A percentile compares a stretch with the other conserved stretches of the same genome.
Conservation (phyloP, 108 stramenopile genomes). For the Fragilariopsis cylindrus region DNA sequence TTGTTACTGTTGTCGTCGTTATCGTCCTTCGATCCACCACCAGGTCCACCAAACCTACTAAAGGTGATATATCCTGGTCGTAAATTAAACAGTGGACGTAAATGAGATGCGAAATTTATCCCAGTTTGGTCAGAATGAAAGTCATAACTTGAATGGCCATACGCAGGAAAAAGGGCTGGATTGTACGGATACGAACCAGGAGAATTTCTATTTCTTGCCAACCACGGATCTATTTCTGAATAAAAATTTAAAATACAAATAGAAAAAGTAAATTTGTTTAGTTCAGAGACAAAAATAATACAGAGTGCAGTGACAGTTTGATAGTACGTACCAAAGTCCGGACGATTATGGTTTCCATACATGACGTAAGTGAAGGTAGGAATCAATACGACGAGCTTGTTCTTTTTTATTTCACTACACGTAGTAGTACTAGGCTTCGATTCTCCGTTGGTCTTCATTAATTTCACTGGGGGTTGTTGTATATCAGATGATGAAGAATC, state of each 20-base stretch:
- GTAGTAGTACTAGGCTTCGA: too few relatives aligned
- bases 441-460: background rate
- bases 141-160: constrained; percentile 37
- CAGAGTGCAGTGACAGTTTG: too few relatives aligned
- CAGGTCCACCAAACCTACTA: background rate
- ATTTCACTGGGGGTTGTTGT: background rate
- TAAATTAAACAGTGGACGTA: constrained; percentile 35
- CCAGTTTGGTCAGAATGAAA: constrained; percentile 31
- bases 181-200: constrained; percentile 27
- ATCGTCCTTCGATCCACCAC: background rate
- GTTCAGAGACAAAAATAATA: too few relatives aligned
- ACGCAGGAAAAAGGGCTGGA: constrained; percentile 17
- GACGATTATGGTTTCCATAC: constrained; percentile 38
- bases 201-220: constrained; percentile 1
- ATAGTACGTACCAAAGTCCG: constrained; percentile 16
- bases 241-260: too few relatives aligned
- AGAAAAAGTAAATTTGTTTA: too few relatives aligned
- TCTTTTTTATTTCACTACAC: background rate
- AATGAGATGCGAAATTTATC: constrained; percentile 28
- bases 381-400: constrained; percentile 18
- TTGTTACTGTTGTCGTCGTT: background rate
- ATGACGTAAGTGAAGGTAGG: constrained; percentile 41
- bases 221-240: background rate
- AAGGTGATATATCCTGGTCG: constrained; percentile 36
- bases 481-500: too few relatives aligned